phyloP scores from a whole-genome alignment of 495 filamentous ascomycete genomes.

The Poronia punctata region DNA sequence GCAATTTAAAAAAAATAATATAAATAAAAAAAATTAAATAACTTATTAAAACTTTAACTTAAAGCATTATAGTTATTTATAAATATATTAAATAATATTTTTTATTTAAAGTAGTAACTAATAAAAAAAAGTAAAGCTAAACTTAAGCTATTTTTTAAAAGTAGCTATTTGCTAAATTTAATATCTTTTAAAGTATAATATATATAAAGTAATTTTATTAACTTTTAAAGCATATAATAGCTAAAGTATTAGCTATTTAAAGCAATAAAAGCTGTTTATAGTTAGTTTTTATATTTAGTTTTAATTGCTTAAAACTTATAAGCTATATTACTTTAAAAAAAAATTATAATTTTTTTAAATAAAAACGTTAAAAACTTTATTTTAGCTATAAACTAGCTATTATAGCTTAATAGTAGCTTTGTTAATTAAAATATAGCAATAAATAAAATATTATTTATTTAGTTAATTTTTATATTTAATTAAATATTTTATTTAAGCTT shows the following conservation, averaged over 20 bases:
- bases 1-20: background rate
- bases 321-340: background rate
- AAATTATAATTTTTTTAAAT: background rate
- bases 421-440: slow-evolving; percentile 1
- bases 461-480: background rate
- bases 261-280: too few relatives aligned
- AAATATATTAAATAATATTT: background rate
- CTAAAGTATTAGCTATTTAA: too few relatives aligned
- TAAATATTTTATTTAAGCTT: background rate
- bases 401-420: slow-evolving; percentile 2
- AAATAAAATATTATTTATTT: background rate
- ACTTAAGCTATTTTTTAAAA: background rate
- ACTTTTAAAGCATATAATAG: too few relatives aligned
- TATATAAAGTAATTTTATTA: slow-evolving; percentile 3
- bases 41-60: background rate
- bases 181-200: background rate
- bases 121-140: background rate
- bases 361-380: background rate
- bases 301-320: background rate
- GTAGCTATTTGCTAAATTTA: background rate
- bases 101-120: background rate
- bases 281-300: background rate
- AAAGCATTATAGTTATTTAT: background rate
- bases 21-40: background rate
- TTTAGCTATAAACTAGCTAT: background rate